These are phyloP conservation scores for Mycena metata DNA, from an alignment of 768 basidiomycete genomes.

Conservation along the genomic window DNA sequence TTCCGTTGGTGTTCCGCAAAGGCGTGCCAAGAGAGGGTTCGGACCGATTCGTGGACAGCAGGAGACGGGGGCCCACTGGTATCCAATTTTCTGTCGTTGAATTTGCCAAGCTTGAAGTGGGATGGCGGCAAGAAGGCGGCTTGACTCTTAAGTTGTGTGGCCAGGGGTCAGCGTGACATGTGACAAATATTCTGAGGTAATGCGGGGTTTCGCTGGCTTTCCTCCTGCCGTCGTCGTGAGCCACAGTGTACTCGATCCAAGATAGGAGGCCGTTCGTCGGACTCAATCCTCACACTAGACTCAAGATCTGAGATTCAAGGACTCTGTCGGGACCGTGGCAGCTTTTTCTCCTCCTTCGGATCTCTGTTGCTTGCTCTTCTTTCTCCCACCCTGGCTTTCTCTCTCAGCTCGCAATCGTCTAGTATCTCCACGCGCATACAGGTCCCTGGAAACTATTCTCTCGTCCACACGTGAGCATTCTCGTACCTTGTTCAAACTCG, in stretches of 20 bases:
- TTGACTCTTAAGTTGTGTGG: no score
- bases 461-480: conserved; percentile 30
- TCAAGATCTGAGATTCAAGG: conserved; percentile 25
- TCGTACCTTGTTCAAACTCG: conserved; percentile 24
- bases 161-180: no score
- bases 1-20: neutral
- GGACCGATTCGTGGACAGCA: neutral
- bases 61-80: no score
- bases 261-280: conserved; percentile 23
- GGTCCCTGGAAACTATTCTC: conserved; percentile 13
- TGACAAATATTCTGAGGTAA: conserved; percentile 10
- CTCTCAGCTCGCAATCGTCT: conserved; percentile 20
- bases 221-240: neutral
- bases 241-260: neutral
- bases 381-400: conserved; percentile 27
- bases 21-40: neutral
- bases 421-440: conserved; percentile 32
- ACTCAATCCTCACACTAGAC: neutral
- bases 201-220: conserved; percentile 10
- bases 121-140: no score
- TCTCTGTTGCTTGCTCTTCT: conserved; percentile 30
- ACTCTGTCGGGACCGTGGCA: conserved; percentile 27
- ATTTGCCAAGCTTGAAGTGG: no score
- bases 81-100: no score
- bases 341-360: conserved; percentile 15